Percentiles rank a stretch among this genome's conserved stretches.
phyloP scores from a whole-genome alignment of 2,329 filamentous ascomycete genomes.

The Hymenoscyphus repandus region DNA sequence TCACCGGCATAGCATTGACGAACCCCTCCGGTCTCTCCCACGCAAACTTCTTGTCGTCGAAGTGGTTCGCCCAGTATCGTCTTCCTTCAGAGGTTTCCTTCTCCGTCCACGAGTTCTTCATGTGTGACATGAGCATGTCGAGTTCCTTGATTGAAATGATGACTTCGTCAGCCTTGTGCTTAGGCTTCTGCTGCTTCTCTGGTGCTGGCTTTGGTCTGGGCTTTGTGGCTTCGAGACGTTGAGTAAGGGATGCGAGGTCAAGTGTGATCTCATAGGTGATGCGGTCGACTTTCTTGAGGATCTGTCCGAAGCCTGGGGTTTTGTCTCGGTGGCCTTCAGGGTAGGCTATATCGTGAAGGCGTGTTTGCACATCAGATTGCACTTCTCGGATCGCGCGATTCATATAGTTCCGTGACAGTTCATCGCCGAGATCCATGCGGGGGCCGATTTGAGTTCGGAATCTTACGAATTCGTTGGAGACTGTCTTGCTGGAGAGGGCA shows the following conservation, averaged over 20 bases:
- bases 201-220: not conserved
- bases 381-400: conserved; percentile 7
- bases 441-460: conserved; percentile 14
- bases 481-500: conserved; percentile 1
- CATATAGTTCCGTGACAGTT: conserved; percentile 5
- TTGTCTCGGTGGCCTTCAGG: conserved; percentile 1
- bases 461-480: conserved; percentile 9
- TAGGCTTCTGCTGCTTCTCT: not conserved
- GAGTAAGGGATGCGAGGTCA: conserved; percentile 5
- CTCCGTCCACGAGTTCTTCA: conserved; percentile 15
- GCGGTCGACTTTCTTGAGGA: conserved; percentile 3
- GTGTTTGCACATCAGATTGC: conserved; percentile 8
- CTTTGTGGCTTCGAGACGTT: conserved; percentile 6
- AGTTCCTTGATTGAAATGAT: conserved; percentile 9
- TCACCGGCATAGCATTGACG: conserved; percentile 1
- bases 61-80: conserved; percentile 11
- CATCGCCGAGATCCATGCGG: conserved; percentile 20
- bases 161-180: conserved; percentile 8
- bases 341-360: conserved; percentile 13
- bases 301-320: conserved; percentile 14
- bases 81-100: not conserved
- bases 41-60: conserved; percentile 10
- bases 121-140: conserved; percentile 7
- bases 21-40: conserved; percentile 14
- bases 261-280: conserved; percentile 8